Percentiles rank a stretch among this genome's conserved stretches.
Evolutionary conservation across 257 asterid species (phyloP).

Genomic region (Solanum acaule): DNA sequence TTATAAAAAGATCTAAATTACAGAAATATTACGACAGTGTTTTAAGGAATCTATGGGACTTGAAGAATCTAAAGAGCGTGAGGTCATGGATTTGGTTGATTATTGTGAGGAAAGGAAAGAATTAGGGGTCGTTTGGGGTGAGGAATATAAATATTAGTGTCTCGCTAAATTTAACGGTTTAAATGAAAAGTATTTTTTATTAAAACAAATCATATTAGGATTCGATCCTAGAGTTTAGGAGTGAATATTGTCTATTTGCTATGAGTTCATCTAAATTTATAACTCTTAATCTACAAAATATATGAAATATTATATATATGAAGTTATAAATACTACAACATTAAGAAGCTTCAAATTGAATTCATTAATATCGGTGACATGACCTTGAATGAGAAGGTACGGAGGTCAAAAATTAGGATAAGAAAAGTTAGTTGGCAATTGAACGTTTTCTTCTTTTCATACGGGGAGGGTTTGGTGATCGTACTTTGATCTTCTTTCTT

Average conservation of each 20-base stretch:
- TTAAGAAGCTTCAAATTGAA: neutral
- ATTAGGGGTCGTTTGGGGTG: neutral
- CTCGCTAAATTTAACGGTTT: rapidly evolving
- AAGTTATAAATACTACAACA: neutral
- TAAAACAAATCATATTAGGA: neutral
- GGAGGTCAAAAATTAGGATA: neutral
- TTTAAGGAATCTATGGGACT: neutral
- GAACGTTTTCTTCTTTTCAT: neutral
- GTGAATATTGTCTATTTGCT: too few relatives aligned
- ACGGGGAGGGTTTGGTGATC: neutral
- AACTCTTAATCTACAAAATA: neutral
- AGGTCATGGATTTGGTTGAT: too few relatives aligned
- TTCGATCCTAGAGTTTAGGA: neutral
- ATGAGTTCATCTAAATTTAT: neutral
- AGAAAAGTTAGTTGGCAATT: neutral
- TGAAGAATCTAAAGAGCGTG: neutral
- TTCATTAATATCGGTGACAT: neutral
- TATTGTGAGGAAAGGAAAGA: neutral
- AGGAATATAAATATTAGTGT: too few relatives aligned
- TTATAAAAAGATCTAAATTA: neutral
- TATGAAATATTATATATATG: neutral
- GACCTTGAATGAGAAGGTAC: neutral
- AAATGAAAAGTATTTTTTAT: rapidly evolving
- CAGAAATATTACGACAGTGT: neutral
- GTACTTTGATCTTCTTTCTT: neutral